Percentiles rank a stretch among this genome's conserved stretches.
Evolutionary conservation across 208 protist species (phyloP).

Genomic region (Angomonas deanei): DNA sequence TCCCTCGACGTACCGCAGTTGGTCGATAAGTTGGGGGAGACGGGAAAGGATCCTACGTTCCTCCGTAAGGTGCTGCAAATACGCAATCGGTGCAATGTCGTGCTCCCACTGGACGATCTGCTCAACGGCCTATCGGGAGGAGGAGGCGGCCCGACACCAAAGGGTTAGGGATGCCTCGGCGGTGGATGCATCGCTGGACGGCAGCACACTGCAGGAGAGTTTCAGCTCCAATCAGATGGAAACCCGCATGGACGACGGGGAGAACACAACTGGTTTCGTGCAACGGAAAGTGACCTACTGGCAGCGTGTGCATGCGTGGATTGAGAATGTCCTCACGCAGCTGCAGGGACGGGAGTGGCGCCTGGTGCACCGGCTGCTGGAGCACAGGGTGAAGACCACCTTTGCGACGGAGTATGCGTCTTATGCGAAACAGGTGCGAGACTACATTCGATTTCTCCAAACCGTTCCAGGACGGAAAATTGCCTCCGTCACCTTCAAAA

Average conservation of each 20-base stretch:
- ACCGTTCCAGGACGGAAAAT: slow-evolving; percentile 55
- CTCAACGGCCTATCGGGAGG: slow-evolving; percentile 25
- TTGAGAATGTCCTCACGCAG: slow-evolving; percentile 65
- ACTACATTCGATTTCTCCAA: slow-evolving; percentile 62
- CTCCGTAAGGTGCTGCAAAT: slow-evolving; percentile 54
- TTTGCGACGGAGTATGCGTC: slow-evolving; percentile 66
- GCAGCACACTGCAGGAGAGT: neutral
- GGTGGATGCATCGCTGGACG: neutral
- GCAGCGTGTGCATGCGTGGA: slow-evolving; percentile 57
- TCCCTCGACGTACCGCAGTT: slow-evolving; percentile 58
- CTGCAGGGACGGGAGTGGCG: slow-evolving; percentile 79
- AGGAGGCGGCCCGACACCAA: slow-evolving; percentile 18
- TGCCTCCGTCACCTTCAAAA: slow-evolving; percentile 17
- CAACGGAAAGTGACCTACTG: slow-evolving; percentile 70
- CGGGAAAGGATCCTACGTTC: slow-evolving; percentile 50
- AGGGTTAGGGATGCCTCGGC: neutral
- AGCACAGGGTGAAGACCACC: slow-evolving; percentile 55
- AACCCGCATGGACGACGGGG: neutral
- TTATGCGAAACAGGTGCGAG: slow-evolving; percentile 44
- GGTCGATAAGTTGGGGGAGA: slow-evolving; percentile 56
- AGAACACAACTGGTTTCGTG: slow-evolving; percentile 14
- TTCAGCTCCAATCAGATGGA: neutral
- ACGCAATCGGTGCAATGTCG: slow-evolving; percentile 49
- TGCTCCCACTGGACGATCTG: slow-evolving; percentile 48
- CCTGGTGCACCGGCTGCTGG: slow-evolving; percentile 66